A percentile compares a stretch with the other conserved stretches of the same genome.
These are phyloP conservation scores for Parvularia atlantis DNA, from an alignment of 78 protist species.

Conservation along the genomic window DNA sequence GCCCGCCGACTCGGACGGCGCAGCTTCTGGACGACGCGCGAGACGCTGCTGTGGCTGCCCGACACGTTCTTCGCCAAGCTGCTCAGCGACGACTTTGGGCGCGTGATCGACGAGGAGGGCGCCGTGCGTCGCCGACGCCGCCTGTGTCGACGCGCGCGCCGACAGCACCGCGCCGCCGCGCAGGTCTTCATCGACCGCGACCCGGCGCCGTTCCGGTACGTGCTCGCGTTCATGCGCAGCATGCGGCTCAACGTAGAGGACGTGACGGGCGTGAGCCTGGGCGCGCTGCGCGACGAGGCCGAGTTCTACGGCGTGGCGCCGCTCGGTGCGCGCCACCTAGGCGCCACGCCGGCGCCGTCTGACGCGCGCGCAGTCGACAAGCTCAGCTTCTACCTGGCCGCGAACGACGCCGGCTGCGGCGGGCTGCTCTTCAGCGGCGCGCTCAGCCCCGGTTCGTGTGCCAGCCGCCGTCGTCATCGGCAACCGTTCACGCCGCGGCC, in stretches of 20 bases:
- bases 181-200: slow-evolving; percentile 5
- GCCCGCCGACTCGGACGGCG: too few relatives aligned
- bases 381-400: too few relatives aligned
- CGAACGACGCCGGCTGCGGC: background rate
- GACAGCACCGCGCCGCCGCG: too few relatives aligned
- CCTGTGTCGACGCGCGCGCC: too few relatives aligned
- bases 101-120: too few relatives aligned
- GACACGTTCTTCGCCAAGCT: too few relatives aligned
- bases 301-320: background rate
- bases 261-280: background rate
- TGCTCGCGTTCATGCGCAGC: background rate
- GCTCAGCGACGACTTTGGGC: too few relatives aligned
- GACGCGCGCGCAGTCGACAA: background rate
- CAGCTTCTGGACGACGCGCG: too few relatives aligned
- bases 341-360: too few relatives aligned
- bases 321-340: background rate
- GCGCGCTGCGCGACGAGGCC: background rate
- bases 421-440: background rate
- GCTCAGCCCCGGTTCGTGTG: background rate
- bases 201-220: background rate
- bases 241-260: background rate
- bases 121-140: too few relatives aligned
- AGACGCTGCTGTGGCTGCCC: too few relatives aligned
- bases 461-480: background rate
- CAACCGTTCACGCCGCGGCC: too few relatives aligned